A percentile compares a stretch with the other conserved stretches of the same genome.
Evolutionary conservation across 225 moss, liverwort and hornwort genomes (phyloP).

Genomic region (Thuidium tamariscinum): DNA sequence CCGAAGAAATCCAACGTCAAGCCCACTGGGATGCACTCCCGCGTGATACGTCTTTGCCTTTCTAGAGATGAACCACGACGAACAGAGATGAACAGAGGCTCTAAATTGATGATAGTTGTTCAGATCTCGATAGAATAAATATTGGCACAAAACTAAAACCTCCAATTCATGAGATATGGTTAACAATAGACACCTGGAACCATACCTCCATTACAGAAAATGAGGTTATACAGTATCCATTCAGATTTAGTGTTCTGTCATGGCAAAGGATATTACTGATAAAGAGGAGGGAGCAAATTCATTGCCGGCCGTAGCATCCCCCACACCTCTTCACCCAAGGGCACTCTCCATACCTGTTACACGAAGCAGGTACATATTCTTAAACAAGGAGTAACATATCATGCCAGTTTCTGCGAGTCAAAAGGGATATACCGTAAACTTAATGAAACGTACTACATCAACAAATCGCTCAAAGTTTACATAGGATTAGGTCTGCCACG

Average conservation of each 20-base stretch:
- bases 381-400: not conserved
- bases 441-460: not conserved
- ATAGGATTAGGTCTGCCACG: not conserved
- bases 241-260: not conserved
- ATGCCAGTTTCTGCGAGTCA: not conserved
- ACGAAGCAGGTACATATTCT: not conserved
- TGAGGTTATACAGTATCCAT: not conserved
- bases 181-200: not conserved
- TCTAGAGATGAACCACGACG: no score
- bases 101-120: not conserved
- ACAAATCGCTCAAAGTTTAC: not conserved
- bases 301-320: slow-evolving; percentile 58
- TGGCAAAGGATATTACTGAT: slow-evolving; percentile 33
- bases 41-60: slow-evolving; percentile 80
- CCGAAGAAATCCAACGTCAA: slow-evolving; percentile 64
- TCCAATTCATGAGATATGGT: not conserved
- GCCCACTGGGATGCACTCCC: slow-evolving; percentile 86
- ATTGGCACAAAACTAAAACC: not conserved
- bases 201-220: not conserved
- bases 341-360: slow-evolving; percentile 69
- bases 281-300: slow-evolving; percentile 51
- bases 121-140: not conserved
- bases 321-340: slow-evolving; percentile 48
- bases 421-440: not conserved
- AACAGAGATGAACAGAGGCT: not conserved